A percentile compares a stretch with the other conserved stretches of the same genome.
phyloP scores from a whole-genome alignment of 2,329 filamentous ascomycete species.

The Monilinia polystroma region DNA sequence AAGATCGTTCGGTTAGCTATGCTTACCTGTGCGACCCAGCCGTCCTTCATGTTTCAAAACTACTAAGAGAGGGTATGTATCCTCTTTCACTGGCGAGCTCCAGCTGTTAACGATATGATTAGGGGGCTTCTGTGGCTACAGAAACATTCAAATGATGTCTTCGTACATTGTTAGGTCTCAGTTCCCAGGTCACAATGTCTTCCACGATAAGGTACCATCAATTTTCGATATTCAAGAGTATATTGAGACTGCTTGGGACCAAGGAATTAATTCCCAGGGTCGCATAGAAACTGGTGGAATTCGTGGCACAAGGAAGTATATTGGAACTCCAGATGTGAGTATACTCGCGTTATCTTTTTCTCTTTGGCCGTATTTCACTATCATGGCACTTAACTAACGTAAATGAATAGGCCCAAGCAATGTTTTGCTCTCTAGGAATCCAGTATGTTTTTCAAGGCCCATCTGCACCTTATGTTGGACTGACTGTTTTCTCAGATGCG shows the following conservation, averaged over 20 bases:
- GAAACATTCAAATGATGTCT: slow-evolving; percentile 89
- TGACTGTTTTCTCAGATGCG: slow-evolving; percentile 49
- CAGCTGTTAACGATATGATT: slow-evolving; percentile 8
- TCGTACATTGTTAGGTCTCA: slow-evolving; percentile 69
- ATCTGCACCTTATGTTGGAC: not conserved
- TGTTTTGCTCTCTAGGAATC: slow-evolving; percentile 70
- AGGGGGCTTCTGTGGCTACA: slow-evolving; percentile 92
- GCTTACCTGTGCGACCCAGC: slow-evolving; percentile 78
- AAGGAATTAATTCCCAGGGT: slow-evolving; percentile 73
- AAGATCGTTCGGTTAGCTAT: slow-evolving; percentile 62
- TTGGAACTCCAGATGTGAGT: slow-evolving; percentile 82
- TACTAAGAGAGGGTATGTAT: slow-evolving; percentile 65
- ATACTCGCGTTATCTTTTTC: not conserved
- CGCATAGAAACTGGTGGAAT: slow-evolving; percentile 84
- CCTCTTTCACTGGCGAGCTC: not conserved
- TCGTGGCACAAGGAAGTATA: slow-evolving; percentile 87
- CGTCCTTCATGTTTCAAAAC: slow-evolving; percentile 78
- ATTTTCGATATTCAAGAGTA: slow-evolving; percentile 81
- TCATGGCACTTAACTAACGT: not conserved
- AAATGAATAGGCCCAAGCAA: slow-evolving; percentile 65
- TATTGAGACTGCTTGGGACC: slow-evolving; percentile 87
- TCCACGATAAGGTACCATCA: slow-evolving; percentile 63
- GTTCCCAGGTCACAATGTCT: slow-evolving; percentile 57
- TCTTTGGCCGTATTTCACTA: not conserved
- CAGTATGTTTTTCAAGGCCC: slow-evolving; percentile 46